A percentile compares a stretch with the other conserved stretches of the same genome.
These are phyloP conservation scores for Nemania abortiva DNA, from an alignment of 2,329 filamentous ascomycete species.

Conservation along the genomic window DNA sequence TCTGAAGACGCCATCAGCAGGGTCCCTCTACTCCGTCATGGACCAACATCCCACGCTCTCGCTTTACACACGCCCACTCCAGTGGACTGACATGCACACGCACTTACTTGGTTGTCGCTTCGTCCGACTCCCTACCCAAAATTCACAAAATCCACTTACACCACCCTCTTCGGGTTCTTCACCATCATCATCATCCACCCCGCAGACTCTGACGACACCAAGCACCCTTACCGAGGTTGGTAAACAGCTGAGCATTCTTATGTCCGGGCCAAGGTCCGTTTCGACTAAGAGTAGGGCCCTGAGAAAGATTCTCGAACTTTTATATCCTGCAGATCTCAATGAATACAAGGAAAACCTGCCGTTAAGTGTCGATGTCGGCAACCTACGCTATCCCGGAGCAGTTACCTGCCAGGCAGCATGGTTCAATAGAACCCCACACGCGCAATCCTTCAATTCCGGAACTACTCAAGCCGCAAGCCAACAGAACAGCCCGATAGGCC, in stretches of 20 bases:
- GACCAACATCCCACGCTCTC: slow-evolving; percentile 60
- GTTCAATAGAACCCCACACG: slow-evolving; percentile 54
- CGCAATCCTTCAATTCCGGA: slow-evolving; percentile 53
- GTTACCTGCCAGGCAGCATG: slow-evolving; percentile 61
- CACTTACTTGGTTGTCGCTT: slow-evolving; percentile 63
- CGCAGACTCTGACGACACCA: slow-evolving; percentile 21
- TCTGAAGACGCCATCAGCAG: slow-evolving; percentile 56
- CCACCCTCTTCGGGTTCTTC: slow-evolving; percentile 33
- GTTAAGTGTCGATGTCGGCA: neutral
- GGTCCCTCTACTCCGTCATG: slow-evolving; percentile 66
- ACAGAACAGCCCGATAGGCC: neutral
- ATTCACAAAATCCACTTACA: slow-evolving; percentile 55
- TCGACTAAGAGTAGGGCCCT: neutral
- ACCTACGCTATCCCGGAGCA: neutral
- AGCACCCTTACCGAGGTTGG: neutral
- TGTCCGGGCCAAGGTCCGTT: neutral
- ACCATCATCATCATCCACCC: slow-evolving; percentile 47
- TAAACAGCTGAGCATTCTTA: neutral
- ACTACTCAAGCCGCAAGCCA: slow-evolving; percentile 42
- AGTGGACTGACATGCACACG: slow-evolving; percentile 67
- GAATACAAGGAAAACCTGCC: neutral
- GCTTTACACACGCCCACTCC: slow-evolving; percentile 65
- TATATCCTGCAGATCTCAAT: neutral
- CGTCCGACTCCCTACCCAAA: slow-evolving; percentile 56
- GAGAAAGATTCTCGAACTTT: neutral